Conservation (phyloP, 306 rosid genomes). For the Vicia sativa region DNA sequence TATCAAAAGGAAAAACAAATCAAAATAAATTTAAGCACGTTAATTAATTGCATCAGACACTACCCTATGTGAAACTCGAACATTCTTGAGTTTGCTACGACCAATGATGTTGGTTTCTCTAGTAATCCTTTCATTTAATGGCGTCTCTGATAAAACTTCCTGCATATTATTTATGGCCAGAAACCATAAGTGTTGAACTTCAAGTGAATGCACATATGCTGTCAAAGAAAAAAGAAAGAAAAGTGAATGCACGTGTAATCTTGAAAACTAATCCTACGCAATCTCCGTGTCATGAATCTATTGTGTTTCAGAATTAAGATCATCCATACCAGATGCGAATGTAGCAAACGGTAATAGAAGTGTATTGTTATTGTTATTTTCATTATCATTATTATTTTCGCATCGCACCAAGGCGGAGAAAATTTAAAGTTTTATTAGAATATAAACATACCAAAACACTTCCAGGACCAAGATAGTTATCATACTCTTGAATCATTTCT, state of each 20-base stretch:
- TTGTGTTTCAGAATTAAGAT: conserved; percentile 27
- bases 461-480: conserved; percentile 97
- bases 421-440: background rate
- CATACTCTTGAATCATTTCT: conserved; percentile 93
- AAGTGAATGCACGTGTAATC: conserved; percentile 36
- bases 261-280: conserved; percentile 13
- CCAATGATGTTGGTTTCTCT: conserved; percentile 48
- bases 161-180: conserved; percentile 46
- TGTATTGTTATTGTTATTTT: background rate
- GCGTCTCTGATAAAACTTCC: conserved; percentile 80
- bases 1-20: conserved; percentile 27
- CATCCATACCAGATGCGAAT: conserved; percentile 10
- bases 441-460: conserved; percentile 74
- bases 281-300: conserved; percentile 10
- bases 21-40: conserved; percentile 34
- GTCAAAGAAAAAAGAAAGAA: too few relatives aligned
- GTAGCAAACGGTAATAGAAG: conserved; percentile 10
- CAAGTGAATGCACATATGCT: conserved; percentile 32
- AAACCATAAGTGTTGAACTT: conserved; percentile 36
- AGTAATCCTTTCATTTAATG: conserved; percentile 64
- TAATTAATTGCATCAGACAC: conserved; percentile 27
- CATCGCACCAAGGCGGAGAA: background rate
- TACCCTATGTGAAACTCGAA: conserved; percentile 89
- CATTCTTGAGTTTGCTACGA: conserved; percentile 59
- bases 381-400: background rate